phyloP scores from a whole-genome alignment of 163 green algal genomes.

The Prototheca cutis region DNA sequence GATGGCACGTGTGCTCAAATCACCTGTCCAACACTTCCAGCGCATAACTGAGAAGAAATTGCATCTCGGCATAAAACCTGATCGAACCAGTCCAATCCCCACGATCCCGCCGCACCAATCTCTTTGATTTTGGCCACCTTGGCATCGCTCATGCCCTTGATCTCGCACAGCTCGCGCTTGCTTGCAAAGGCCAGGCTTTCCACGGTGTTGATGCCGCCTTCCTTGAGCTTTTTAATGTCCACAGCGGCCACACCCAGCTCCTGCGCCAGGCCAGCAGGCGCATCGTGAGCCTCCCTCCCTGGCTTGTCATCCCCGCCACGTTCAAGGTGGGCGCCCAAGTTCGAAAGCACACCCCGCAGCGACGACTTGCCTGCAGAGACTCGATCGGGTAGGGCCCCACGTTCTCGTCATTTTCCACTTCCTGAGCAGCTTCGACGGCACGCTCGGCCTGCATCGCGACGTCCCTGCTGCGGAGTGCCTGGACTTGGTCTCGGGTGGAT shows the following conservation, averaged over 20 bases:
- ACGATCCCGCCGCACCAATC: constrained; percentile 44
- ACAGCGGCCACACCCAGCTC: constrained; percentile 53
- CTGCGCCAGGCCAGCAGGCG: constrained; percentile 24
- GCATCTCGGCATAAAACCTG: too few species aligned
- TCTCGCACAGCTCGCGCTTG: constrained; percentile 70
- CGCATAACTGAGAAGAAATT: too few species aligned
- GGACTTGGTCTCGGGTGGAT: too few species aligned
- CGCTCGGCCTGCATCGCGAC: constrained; percentile 2
- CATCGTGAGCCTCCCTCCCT: background rate
- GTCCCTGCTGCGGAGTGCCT: too few species aligned
- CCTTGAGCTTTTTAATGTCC: constrained; percentile 96
- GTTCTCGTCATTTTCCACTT: constrained; percentile 1
- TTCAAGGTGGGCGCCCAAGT: background rate
- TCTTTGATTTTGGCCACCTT: constrained; percentile 93
- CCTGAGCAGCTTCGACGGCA: background rate
- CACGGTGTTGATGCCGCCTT: constrained; percentile 68
- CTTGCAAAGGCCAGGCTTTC: constrained; percentile 71
- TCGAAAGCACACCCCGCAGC: background rate
- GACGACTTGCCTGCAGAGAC: constrained; percentile 11
- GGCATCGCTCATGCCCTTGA: constrained; percentile 94
- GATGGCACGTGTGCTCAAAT: too few species aligned
- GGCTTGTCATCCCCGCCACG: too few species aligned
- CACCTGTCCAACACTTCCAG: too few species aligned
- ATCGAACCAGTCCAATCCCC: too few species aligned
- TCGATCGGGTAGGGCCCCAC: constrained; percentile 11